Evolutionary conservation across 1,284 basidiomycete genomes (phyloP), one percentile per base, ranked within the genome.

Genomic region (Volvariella volvacea): DNA sequence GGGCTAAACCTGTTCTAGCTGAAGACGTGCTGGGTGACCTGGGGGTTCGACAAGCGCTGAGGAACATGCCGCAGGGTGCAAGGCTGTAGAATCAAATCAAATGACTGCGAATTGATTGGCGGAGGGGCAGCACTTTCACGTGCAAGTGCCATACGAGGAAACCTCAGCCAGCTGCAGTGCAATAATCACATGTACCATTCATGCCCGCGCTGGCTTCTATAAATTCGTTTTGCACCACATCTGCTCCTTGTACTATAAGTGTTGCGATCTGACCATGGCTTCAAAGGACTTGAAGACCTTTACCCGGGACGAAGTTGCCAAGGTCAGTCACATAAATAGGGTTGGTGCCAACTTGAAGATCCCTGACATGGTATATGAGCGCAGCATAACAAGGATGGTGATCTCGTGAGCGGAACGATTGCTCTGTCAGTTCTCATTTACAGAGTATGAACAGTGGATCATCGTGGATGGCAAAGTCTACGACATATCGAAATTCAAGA

Each of bases 391-490:
- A 80, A 73, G 57, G 65, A 72, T 22, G 78, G 73, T 46, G 80
- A 83, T 61, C 64, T 83, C 15, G 71, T 73, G 53, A 39, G 67
- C 22, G 17, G 19, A 12, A 20, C 3, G 17, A n/a, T 22, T 41
- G 40, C 37, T 21, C 33, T 21, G 17, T 36, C 37, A 39, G 30
- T 53, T 68, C 30, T 22, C 30, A 15, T 15, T 17, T 4, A 21
- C 30, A 20, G 7, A 19, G n/a, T 19, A 12, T 20, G n/a, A 19
- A 6, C 53, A 86, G 80, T 92, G 88, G 87, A 70, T 92, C 54
- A 76, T 92, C 52, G 78, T 94, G 52, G 90, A 93, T 62, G 76
- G 80, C 17, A 83, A 83, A 54, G 89, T 93, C 33, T 93, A 86
- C 63, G 85, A 92, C 59, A 63, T 93, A 30, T 76, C 77, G 43